A percentile compares a stretch with the other conserved stretches of the same genome.
Conservation (phyloP, 2,329 filamentous ascomycete genomes). For the Fusarium subtropicale region DNA sequence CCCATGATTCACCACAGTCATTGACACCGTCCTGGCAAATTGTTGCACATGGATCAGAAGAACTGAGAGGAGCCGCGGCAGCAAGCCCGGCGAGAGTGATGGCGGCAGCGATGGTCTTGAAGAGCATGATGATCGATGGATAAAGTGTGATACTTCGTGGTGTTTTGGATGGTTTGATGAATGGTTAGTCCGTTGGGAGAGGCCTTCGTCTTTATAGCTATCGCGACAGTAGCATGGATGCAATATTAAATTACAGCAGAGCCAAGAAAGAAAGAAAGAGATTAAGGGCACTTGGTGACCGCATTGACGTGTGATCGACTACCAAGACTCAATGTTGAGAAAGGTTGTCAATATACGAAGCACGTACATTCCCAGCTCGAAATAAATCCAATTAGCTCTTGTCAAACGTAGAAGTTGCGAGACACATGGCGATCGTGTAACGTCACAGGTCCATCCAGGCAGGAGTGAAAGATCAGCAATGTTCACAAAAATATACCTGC, state of each 20-base stretch:
- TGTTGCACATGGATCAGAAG: slow-evolving; percentile 1
- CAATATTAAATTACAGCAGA: not conserved
- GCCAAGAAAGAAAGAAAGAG: not conserved
- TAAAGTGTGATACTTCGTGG: not conserved
- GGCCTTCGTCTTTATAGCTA: slow-evolving; percentile 14
- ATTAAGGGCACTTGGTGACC: not conserved
- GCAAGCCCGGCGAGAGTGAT: slow-evolving; percentile 23
- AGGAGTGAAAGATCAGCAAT: not conserved
- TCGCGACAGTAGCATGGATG: not conserved
- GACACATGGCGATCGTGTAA: not conserved
- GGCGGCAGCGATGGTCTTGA: slow-evolving; percentile 16
- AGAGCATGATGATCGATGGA: slow-evolving; percentile 20
- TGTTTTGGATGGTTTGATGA: not conserved
- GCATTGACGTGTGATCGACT: not conserved
- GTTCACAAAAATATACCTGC: not conserved
- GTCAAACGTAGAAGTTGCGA: not conserved
- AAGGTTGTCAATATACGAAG: slow-evolving; percentile 4
- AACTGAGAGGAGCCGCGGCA: slow-evolving; percentile 10
- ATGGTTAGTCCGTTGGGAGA: not conserved
- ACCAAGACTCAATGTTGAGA: not conserved
- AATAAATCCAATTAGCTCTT: not conserved
- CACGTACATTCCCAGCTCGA: slow-evolving; percentile 9
- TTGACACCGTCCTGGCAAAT: slow-evolving; percentile 48
- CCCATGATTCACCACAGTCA: slow-evolving; percentile 45
- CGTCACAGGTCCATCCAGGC: not conserved